A percentile compares a stretch with the other conserved stretches of the same genome.
Conservation (phyloP, 164 flowering plant species). For the Macadamia integrifolia region DNA sequence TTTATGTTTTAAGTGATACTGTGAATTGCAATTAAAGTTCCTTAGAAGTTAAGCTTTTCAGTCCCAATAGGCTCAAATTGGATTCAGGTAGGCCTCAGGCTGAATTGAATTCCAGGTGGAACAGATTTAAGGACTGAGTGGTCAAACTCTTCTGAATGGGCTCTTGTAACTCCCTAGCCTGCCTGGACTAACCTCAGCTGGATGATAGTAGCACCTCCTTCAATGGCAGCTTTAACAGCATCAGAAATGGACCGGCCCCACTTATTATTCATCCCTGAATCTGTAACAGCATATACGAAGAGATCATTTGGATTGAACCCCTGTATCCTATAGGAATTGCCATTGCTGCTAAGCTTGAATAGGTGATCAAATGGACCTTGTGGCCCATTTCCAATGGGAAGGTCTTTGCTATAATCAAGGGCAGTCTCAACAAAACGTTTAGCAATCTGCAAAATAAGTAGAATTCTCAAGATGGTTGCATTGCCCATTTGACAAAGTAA, state of each 20-base stretch:
- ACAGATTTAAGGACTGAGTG: too few species aligned
- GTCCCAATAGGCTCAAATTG: too few species aligned
- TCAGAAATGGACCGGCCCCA: constrained; percentile 82
- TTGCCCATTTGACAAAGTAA: not conserved
- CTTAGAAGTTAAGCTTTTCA: too few species aligned
- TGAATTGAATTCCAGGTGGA: too few species aligned
- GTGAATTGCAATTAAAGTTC: too few species aligned
- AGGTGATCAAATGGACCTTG: constrained; percentile 96
- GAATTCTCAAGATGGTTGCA: not conserved
- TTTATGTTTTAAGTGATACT: too few species aligned
- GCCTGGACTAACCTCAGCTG: constrained; percentile 65
- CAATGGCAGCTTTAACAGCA: constrained; percentile 81
- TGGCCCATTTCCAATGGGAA: constrained; percentile 65
- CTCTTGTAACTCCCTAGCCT: too few species aligned
- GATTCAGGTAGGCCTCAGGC: too few species aligned
- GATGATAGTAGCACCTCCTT: constrained; percentile 92
- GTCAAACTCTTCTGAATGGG: too few species aligned
- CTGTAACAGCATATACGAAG: constrained; percentile 84
- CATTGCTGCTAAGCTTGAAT: constrained; percentile 35
- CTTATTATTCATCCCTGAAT: constrained; percentile 76
- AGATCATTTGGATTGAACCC: constrained; percentile 56
- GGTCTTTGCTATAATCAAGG: constrained; percentile 74
- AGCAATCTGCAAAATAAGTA: constrained; percentile 51
- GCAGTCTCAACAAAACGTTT: constrained; percentile 73
- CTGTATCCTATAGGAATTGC: constrained; percentile 12